Conservation (phyloP, 202 grass and related monocot genomes). For the Setaria italica region DNA sequence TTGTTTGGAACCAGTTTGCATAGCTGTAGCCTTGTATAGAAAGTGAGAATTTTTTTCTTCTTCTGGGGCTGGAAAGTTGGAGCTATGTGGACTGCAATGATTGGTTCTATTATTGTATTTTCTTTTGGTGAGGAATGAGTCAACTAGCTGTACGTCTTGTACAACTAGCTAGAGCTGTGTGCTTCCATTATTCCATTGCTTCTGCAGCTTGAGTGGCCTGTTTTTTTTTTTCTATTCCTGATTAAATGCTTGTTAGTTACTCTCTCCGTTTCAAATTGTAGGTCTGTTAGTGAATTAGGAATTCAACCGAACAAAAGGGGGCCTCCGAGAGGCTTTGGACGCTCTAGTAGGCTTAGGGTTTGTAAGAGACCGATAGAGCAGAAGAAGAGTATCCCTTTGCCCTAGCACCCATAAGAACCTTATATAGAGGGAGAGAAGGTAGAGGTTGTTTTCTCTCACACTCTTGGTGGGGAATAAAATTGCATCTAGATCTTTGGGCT, state of each 20-base stretch:
- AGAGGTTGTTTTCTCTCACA: too few species aligned
- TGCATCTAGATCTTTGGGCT: too few species aligned
- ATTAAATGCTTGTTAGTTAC: neutral
- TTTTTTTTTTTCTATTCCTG: neutral
- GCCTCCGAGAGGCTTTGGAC: too few species aligned
- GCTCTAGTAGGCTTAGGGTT: too few species aligned
- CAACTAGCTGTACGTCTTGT: conserved; percentile 6
- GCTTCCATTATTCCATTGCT: neutral
- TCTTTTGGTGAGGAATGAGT: neutral
- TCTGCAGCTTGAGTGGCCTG: neutral
- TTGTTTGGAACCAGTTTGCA: neutral
- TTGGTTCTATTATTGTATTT: neutral
- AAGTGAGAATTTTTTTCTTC: neutral
- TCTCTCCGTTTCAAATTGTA: too few species aligned
- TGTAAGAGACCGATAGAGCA: too few species aligned
- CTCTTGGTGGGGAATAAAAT: too few species aligned
- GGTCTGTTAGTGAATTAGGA: too few species aligned
- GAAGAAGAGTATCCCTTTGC: too few species aligned
- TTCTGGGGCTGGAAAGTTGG: neutral
- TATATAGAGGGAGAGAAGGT: too few species aligned
- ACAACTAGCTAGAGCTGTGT: neutral
- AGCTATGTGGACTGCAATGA: neutral
- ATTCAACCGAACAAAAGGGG: too few species aligned
- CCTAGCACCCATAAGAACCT: too few species aligned
- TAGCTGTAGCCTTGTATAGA: neutral